These are phyloP conservation scores for Salisapilia sapeloensis DNA, from an alignment of 352 stramenopile genomes.

Conservation along the genomic window DNA sequence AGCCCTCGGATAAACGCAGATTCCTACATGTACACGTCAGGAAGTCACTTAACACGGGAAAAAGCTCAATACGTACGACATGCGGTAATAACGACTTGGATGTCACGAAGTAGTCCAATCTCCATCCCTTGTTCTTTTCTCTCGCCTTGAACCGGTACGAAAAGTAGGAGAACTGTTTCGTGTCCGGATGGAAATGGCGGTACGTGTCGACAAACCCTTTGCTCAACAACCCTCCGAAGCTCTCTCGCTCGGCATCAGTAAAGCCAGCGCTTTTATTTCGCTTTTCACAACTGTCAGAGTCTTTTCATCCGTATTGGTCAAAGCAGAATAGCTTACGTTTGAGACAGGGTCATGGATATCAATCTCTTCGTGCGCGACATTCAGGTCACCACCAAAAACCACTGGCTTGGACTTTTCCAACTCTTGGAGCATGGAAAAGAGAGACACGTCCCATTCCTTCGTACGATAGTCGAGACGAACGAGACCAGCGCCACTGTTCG, in stretches of 20 bases:
- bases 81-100: conserved; percentile 30
- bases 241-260: conserved; percentile 62
- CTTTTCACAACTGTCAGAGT: too few relatives aligned
- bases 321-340: conserved; percentile 17
- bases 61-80: conserved; percentile 44
- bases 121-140: conserved; percentile 76
- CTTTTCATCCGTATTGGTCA: too few relatives aligned
- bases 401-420: conserved; percentile 61
- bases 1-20: conserved; percentile 37
- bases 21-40: conserved; percentile 8
- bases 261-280: conserved; percentile 61
- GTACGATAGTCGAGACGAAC: conserved; percentile 61
- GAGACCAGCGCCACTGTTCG: conserved; percentile 54
- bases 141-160: conserved; percentile 65
- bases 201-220: conserved; percentile 65
- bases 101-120: conserved; percentile 72
- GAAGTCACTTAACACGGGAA: background rate
- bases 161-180: conserved; percentile 63
- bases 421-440: conserved; percentile 44
- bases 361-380: conserved; percentile 77
- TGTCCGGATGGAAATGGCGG: conserved; percentile 38
- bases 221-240: conserved; percentile 39
- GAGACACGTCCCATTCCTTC: conserved; percentile 55
- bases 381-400: conserved; percentile 75
- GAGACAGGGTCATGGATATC: conserved; percentile 78